A percentile compares a stretch with the other conserved stretches of the same genome.
phyloP scores from a whole-genome alignment of 73 alveolate genomes.

The Paramecium sonneborni region DNA sequence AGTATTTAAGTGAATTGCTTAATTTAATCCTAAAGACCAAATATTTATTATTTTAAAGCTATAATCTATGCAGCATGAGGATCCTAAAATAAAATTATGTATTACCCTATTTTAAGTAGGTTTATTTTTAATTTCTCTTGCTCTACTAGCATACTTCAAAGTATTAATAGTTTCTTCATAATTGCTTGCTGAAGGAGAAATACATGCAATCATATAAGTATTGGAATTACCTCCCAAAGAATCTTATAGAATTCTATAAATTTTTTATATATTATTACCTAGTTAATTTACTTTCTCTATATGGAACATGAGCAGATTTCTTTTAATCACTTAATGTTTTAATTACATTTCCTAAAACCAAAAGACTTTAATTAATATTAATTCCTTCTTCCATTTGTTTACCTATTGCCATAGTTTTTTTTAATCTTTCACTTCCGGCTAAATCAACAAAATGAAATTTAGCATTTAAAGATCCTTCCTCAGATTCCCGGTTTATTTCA shows the following conservation, averaged over 20 bases:
- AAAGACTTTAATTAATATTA: slow-evolving; percentile 90
- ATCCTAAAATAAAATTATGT: slow-evolving; percentile 33
- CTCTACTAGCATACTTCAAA: slow-evolving; percentile 95
- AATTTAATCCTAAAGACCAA: slow-evolving; percentile 53
- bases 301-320: slow-evolving; percentile 93
- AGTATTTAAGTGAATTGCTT: background rate
- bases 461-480: slow-evolving; percentile 85
- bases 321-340: slow-evolving; percentile 89
- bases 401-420: slow-evolving; percentile 92
- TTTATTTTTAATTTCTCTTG: slow-evolving; percentile 90
- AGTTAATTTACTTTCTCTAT: slow-evolving; percentile 96
- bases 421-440: slow-evolving; percentile 98
- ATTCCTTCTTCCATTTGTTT: slow-evolving; percentile 92
- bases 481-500: slow-evolving; percentile 78
- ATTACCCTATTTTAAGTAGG: slow-evolving; percentile 83
- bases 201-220: slow-evolving; percentile 97
- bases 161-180: slow-evolving; percentile 96
- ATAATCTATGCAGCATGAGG: slow-evolving; percentile 86
- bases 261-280: background rate
- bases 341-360: slow-evolving; percentile 94
- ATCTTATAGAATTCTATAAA: slow-evolving; percentile 94
- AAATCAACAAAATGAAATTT: slow-evolving; percentile 97
- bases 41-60: slow-evolving; percentile 75
- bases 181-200: slow-evolving; percentile 91
- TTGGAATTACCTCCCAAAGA: slow-evolving; percentile 96